phyloP scores from a whole-genome alignment of 208 protist genomes.

The Porcisia deanei region DNA sequence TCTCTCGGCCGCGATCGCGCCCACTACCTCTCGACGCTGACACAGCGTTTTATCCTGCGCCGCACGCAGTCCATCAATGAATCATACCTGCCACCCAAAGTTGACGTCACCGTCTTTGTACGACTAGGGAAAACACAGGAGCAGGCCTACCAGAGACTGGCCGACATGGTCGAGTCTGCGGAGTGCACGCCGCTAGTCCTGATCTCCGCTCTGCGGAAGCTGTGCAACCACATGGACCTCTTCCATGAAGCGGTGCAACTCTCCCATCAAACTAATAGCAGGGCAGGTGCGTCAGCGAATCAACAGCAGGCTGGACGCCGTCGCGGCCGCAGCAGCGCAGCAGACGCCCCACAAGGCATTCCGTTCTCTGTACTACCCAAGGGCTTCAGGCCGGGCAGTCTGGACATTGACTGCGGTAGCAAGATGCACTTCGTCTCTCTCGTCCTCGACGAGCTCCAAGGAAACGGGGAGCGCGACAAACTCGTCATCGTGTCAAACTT shows the following conservation, averaged over 20 bases:
- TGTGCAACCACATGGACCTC: constrained; percentile 95
- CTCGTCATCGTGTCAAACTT: constrained; percentile 89
- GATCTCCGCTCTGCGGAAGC: constrained; percentile 86
- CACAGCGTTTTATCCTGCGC: constrained; percentile 83
- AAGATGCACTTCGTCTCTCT: constrained; percentile 86
- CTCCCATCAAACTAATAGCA: constrained; percentile 37
- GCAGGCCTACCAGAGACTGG: constrained; percentile 67
- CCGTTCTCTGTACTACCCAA: constrained; percentile 68
- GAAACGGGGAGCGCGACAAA: constrained; percentile 76
- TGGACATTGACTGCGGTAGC: constrained; percentile 56
- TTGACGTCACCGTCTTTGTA: constrained; percentile 87
- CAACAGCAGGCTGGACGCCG: constrained; percentile 13
- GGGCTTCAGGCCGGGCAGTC: constrained; percentile 55
- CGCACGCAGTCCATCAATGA: constrained; percentile 86
- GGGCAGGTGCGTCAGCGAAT: background rate
- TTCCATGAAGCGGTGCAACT: constrained; percentile 74
- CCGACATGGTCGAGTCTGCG: constrained; percentile 50
- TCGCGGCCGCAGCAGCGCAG: constrained; percentile 9
- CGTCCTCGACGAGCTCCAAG: constrained; percentile 70
- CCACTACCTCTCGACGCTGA: constrained; percentile 80
- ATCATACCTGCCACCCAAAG: constrained; percentile 83
- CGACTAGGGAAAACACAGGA: constrained; percentile 65
- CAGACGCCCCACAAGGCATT: constrained; percentile 36
- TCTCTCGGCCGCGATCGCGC: constrained; percentile 73
- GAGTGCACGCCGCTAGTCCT: constrained; percentile 80